phyloP scores from a whole-genome alignment of 768 basidiomycete genomes.

The Boletellus ananiceps region DNA sequence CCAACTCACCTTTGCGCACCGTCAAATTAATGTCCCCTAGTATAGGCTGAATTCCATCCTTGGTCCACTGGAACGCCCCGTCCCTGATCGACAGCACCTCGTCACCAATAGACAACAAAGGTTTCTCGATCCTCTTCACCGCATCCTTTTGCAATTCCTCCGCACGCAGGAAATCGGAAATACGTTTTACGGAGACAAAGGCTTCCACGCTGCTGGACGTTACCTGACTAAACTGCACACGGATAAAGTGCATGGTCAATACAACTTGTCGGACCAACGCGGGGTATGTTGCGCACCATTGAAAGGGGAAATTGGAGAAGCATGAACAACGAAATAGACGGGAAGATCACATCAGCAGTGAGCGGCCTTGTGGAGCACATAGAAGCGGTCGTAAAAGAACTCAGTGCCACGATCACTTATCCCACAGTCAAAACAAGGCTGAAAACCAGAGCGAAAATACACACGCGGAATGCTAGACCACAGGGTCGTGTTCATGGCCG shows the following conservation, averaged over 20 bases:
- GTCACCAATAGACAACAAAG: constrained; percentile 52
- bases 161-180: constrained; percentile 69
- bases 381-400: constrained; percentile 75
- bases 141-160: constrained; percentile 81
- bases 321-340: constrained; percentile 87
- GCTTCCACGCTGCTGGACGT: constrained; percentile 84
- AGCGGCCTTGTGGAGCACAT: constrained; percentile 60
- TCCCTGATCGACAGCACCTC: constrained; percentile 35
- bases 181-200: constrained; percentile 72
- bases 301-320: constrained; percentile 81
- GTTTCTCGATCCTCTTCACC: constrained; percentile 45
- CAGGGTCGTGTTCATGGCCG: constrained; percentile 57
- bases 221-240: constrained; percentile 57
- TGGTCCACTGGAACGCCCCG: constrained; percentile 65
- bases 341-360: constrained; percentile 91
- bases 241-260: not conserved
- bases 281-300: constrained; percentile 50
- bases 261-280: not conserved
- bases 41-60: constrained; percentile 48
- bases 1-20: constrained; percentile 77
- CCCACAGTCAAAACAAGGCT: constrained; percentile 20
- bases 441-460: not conserved
- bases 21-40: constrained; percentile 74
- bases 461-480: constrained; percentile 65
- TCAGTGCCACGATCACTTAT: constrained; percentile 76